These are phyloP conservation scores for Peltaster fructicola DNA, from an alignment of 2,329 filamentous ascomycete genomes.

Conservation along the genomic window DNA sequence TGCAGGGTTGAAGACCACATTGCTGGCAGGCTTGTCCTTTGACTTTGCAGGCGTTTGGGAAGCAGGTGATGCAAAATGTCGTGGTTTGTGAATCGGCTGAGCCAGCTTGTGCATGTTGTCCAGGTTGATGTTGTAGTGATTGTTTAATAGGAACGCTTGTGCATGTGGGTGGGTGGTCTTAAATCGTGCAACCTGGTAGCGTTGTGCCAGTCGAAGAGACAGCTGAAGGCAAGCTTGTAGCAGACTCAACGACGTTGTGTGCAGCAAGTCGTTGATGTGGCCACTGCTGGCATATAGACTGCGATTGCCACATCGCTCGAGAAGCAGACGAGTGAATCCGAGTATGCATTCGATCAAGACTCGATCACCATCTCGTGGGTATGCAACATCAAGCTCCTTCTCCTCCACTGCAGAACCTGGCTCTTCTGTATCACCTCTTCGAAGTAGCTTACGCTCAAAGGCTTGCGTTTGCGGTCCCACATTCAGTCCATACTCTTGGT, in stretches of 20 bases:
- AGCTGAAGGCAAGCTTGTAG: conserved; percentile 65
- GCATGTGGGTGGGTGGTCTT: conserved; percentile 41
- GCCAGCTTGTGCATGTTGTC: conserved; percentile 76
- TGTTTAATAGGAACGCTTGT: conserved; percentile 49
- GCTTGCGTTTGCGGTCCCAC: conserved; percentile 64
- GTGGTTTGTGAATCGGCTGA: conserved; percentile 57
- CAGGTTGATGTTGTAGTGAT: conserved; percentile 58
- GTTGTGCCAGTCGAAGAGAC: conserved; percentile 70
- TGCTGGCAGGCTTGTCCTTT: conserved; percentile 49
- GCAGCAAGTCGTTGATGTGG: conserved; percentile 73
- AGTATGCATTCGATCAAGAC: conserved; percentile 65
- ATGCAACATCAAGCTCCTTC: conserved; percentile 30
- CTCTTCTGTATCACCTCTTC: conserved; percentile 39
- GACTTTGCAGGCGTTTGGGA: conserved; percentile 43
- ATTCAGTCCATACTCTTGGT: conserved; percentile 59
- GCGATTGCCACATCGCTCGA: conserved; percentile 91
- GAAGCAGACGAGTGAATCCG: conserved; percentile 67
- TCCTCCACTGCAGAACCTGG: conserved; percentile 13
- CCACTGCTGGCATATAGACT: conserved; percentile 91
- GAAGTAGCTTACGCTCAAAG: conserved; percentile 50
- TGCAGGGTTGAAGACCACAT: conserved; percentile 54
- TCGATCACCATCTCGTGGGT: conserved; percentile 58
- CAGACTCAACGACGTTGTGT: conserved; percentile 67
- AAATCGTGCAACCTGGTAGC: conserved; percentile 80
- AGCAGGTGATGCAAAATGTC: conserved; percentile 33